phyloP scores from a whole-genome alignment of 202 grass and related monocot genomes.

The Carex arenaria region DNA sequence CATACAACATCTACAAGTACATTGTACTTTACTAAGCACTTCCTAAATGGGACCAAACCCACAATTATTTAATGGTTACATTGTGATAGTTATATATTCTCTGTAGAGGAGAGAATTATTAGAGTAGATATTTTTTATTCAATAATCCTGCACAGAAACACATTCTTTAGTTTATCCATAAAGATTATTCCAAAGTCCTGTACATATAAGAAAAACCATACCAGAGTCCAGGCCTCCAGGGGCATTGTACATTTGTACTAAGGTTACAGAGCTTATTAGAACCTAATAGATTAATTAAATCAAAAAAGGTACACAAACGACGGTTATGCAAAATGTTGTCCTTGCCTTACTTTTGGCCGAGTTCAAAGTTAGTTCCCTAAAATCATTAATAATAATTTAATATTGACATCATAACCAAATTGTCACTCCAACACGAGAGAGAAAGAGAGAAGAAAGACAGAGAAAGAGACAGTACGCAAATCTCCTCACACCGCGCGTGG shows the following conservation, averaged over 20 bases:
- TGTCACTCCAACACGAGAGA: background rate
- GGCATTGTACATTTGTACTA: background rate
- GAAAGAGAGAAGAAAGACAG: background rate
- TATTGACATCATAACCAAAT: conserved; percentile 17
- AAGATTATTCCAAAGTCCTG: background rate
- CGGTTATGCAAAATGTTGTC: background rate
- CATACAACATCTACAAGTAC: background rate
- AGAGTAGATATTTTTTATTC: background rate
- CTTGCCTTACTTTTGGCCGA: background rate
- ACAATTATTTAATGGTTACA: background rate
- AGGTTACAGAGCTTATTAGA: background rate
- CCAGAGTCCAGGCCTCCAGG: too few species aligned
- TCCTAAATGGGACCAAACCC: background rate
- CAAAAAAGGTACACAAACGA: background rate
- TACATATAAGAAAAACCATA: background rate
- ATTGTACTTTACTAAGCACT: background rate
- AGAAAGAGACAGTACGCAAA: conserved; percentile 14
- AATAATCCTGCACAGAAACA: background rate
- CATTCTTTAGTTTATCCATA: background rate
- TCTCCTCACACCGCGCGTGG: conserved; percentile 3
- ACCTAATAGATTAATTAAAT: background rate
- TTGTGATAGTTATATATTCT: background rate
- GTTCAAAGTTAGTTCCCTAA: background rate
- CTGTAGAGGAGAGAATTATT: background rate
- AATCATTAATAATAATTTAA: background rate